Evolutionary conservation across 1,284 basidiomycete genomes (phyloP), one percentile per base, ranked within the genome.

Genomic region (Amylostereum chailletii): DNA sequence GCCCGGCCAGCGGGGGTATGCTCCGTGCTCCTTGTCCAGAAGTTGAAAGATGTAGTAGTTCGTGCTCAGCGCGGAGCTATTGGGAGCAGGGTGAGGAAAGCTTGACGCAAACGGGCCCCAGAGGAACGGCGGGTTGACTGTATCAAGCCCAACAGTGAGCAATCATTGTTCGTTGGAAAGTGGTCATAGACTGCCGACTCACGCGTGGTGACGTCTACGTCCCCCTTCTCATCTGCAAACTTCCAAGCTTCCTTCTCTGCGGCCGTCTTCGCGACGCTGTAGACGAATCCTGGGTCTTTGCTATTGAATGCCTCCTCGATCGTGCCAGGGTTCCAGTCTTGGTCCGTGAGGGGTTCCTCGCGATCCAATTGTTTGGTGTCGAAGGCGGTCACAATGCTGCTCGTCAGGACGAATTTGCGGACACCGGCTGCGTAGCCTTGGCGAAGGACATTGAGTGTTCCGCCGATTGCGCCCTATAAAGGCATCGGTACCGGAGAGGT

Each of bases 401-500:
- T 63, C 7, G 55, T 56, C 26, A 58, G 42, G 8, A 58, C 57
- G 45, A 64, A 58, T n/a, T 60, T 62, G 45, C 54, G 54, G 33
- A 66, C 57, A 0, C 65, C 64, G 1, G 57, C 58, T 29, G 56
- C 51, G 38, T 63, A 53, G 8, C 59, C 58, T 43, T 64, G 61
- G n/a, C 56, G 57, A 1, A 66, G 48, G 27, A 66, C 49, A 45
- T 65, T 63, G 26, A 61, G 42, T 2, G 58, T 61, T 7, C 63
- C 63, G 9, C 61, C 55, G 11, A 64, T 49, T 2, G 62, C 57
- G 10, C 52, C 53, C 62, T 65, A 45, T 19, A 19, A 19, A 19
- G 19, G 19, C 19, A 19, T 19, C 19, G 19, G 19, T 19, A 19
- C 19, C 19, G 19, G 19, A 19, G 19, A 19, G 19, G 19, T 19